phyloP scores from a whole-genome alignment of 345 rosid species.

The Turnera subulata region DNA sequence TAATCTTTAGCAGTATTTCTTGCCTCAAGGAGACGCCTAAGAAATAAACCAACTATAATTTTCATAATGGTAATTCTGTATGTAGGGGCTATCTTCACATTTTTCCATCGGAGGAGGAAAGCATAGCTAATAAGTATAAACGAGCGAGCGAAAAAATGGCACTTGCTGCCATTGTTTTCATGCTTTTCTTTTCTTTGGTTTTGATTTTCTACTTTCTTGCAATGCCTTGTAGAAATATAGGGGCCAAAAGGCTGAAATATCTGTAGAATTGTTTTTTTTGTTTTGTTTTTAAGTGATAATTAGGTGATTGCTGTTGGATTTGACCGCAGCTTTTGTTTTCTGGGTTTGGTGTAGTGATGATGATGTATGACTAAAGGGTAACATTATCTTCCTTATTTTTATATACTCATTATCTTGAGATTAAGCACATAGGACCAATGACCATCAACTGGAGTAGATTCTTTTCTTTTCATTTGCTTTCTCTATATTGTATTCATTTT shows the following conservation, averaged over 20 bases:
- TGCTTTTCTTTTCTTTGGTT: neutral
- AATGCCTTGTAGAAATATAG: constrained; percentile 1
- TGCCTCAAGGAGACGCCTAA: constrained; percentile 1
- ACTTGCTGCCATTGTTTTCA: constrained; percentile 3
- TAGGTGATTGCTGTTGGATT: constrained; percentile 15
- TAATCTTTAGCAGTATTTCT: neutral
- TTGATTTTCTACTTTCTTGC: neutral
- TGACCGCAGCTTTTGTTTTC: constrained; percentile 17
- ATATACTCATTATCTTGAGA: neutral
- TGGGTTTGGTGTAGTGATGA: constrained; percentile 14
- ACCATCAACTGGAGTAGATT: constrained; percentile 17
- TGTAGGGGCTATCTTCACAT: neutral
- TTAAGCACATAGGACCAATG: constrained; percentile 15
- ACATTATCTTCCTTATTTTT: constrained; percentile 6
- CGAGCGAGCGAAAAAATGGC: constrained; percentile 1
- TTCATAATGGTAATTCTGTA: neutral
- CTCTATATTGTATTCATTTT: neutral
- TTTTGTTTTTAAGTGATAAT: constrained; percentile 18
- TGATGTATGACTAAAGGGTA: constrained; percentile 13
- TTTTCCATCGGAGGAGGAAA: neutral
- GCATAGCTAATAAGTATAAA: neutral
- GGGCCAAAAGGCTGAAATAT: constrained; percentile 4
- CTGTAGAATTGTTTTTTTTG: constrained; percentile 19
- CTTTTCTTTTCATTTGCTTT: constrained; percentile 10
- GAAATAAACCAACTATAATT: constrained; percentile 4